A percentile compares a stretch with the other conserved stretches of the same genome.
These are phyloP conservation scores for Vitis hybrid DNA, from an alignment of 177 flowering plant genomes.

Conservation along the genomic window DNA sequence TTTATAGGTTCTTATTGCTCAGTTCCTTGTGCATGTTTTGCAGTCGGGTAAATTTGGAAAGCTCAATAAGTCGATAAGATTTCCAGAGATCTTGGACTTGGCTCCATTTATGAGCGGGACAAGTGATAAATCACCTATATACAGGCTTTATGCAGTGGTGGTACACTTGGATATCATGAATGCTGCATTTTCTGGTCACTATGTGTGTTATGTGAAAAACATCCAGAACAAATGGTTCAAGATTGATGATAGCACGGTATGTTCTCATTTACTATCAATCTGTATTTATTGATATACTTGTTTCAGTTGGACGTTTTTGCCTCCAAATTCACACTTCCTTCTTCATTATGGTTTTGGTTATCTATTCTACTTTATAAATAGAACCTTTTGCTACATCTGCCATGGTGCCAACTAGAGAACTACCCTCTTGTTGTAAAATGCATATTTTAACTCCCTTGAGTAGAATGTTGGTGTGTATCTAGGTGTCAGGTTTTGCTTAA, in stretches of 20 bases:
- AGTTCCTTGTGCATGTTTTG: constrained; percentile 14
- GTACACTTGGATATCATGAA: constrained; percentile 95
- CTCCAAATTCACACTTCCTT: too few relatives aligned
- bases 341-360: too few relatives aligned
- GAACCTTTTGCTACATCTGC: too few relatives aligned
- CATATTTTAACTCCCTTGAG: too few relatives aligned
- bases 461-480: too few relatives aligned
- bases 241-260: constrained; percentile 89
- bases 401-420: too few relatives aligned
- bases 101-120: constrained; percentile 84
- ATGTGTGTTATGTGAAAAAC: constrained; percentile 83
- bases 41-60: constrained; percentile 98
- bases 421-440: too few relatives aligned
- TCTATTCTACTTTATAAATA: too few relatives aligned
- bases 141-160: constrained; percentile 84
- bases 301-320: too few relatives aligned
- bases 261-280: constrained; percentile 16
- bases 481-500: too few relatives aligned
- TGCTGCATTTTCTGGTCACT: constrained; percentile 97
- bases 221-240: constrained; percentile 85
- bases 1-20: background rate
- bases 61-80: constrained; percentile 77
- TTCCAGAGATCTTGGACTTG: constrained; percentile 79
- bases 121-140: constrained; percentile 78
- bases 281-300: background rate